A percentile compares a stretch with the other conserved stretches of the same genome.
These are phyloP conservation scores for Torulaspora delbrueckii DNA, from an alignment of 805 yeast genomes.

Conservation along the genomic window DNA sequence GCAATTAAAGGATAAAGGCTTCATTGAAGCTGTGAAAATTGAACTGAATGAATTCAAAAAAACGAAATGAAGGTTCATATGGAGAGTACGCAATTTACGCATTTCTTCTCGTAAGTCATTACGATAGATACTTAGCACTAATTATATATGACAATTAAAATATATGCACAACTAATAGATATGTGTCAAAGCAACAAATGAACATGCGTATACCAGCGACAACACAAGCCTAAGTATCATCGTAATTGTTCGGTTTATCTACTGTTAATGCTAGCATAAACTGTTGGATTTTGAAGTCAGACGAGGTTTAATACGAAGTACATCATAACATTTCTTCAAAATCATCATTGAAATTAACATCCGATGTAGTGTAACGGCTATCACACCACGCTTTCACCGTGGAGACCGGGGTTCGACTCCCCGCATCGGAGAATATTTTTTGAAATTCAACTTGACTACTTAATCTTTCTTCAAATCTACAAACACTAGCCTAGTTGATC, in stretches of 20 bases:
- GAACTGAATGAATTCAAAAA: slow-evolving; percentile 62
- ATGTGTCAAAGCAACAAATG: too few species aligned
- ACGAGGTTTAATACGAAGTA: too few species aligned
- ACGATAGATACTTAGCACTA: too few species aligned
- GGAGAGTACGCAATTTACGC: slow-evolving; percentile 55
- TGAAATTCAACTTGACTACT: too few species aligned
- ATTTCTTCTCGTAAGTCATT: slow-evolving; percentile 41
- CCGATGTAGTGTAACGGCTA: slow-evolving; percentile 19
- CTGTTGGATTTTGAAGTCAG: too few species aligned
- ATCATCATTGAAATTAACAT: background rate
- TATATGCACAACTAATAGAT: background rate
- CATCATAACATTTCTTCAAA: too few species aligned
- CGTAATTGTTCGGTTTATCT: too few species aligned
- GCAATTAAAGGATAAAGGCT: slow-evolving; percentile 16
- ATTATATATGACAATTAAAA: background rate
- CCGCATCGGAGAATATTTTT: slow-evolving; percentile 21
- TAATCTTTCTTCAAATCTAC: background rate
- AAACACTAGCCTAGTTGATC: background rate
- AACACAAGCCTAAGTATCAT: too few species aligned
- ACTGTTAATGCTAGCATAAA: too few species aligned
- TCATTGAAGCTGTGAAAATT: slow-evolving; percentile 43
- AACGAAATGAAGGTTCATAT: slow-evolving; percentile 67
- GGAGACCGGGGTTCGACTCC: slow-evolving; percentile 23
- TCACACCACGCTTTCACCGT: slow-evolving; percentile 12
- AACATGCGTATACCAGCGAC: too few species aligned